Evolutionary conservation across 371 early-diverging fungal species (phyloP).

Genomic region (Mucor mucedo): DNA sequence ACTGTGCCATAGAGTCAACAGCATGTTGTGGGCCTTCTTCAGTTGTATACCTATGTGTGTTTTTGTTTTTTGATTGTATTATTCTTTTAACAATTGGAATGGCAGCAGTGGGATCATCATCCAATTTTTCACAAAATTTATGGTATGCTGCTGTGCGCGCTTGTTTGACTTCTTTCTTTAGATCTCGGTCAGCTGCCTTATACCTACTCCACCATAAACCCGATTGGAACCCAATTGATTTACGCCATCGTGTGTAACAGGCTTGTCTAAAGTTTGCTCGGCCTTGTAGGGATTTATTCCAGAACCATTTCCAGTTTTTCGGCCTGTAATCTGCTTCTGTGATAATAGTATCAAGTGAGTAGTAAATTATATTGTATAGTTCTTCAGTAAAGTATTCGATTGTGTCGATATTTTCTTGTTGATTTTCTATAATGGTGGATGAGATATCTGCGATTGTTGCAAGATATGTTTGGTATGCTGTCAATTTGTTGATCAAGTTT

Average conservation of each 20-base stretch:
- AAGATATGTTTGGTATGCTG: background rate
- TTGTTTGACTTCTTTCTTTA: background rate
- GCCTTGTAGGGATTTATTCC: background rate
- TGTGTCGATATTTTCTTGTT: background rate
- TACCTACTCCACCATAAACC: background rate
- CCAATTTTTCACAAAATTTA: too few relatives aligned
- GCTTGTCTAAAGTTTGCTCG: background rate
- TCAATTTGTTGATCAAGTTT: too few relatives aligned
- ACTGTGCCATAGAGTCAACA: too few relatives aligned
- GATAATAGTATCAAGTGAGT: background rate
- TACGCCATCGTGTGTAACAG: background rate
- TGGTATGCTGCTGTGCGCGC: background rate
- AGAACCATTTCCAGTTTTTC: background rate
- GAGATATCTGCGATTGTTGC: background rate
- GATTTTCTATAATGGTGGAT: background rate
- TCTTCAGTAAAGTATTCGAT: background rate
- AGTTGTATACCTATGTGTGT: too few relatives aligned
- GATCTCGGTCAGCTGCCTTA: background rate
- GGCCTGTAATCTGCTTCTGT: background rate
- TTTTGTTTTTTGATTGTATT: too few relatives aligned
- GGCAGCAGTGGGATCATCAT: too few relatives aligned
- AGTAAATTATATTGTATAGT: background rate
- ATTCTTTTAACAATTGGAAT: too few relatives aligned
- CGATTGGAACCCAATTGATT: background rate
- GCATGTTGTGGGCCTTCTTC: too few relatives aligned